A percentile compares a stretch with the other conserved stretches of the same genome.
Conservation (phyloP, 495 filamentous ascomycete genomes). For the Jackrogersella minutella region DNA sequence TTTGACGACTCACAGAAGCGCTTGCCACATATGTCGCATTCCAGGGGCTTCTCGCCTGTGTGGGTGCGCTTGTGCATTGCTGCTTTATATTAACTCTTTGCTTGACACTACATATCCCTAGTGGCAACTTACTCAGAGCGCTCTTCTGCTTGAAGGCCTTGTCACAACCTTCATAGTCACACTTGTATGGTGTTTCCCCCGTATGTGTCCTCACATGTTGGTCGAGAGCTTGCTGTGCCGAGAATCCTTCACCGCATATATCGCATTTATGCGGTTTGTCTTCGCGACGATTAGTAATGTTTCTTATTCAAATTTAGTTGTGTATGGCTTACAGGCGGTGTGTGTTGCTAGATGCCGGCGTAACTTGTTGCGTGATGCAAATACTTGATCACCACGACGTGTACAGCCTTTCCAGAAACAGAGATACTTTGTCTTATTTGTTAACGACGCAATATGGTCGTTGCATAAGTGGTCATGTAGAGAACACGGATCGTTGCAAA, state of each 20-base stretch:
- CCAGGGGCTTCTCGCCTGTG: slow-evolving; percentile 59
- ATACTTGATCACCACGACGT: slow-evolving; percentile 44
- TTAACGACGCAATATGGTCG: slow-evolving; percentile 47
- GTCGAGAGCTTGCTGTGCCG: slow-evolving; percentile 65
- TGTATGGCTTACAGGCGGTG: slow-evolving; percentile 62
- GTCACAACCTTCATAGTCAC: slow-evolving; percentile 56
- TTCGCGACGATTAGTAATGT: slow-evolving; percentile 38
- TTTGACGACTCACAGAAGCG: slow-evolving; percentile 65
- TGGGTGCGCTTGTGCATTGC: slow-evolving; percentile 67
- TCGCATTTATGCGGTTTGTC: slow-evolving; percentile 66
- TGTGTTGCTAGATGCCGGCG: slow-evolving; percentile 70
- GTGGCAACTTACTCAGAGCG: slow-evolving; percentile 56
- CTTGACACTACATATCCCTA: background rate
- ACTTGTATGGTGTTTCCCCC: slow-evolving; percentile 66
- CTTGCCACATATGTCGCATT: slow-evolving; percentile 58
- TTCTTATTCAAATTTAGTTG: background rate
- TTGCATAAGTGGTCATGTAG: slow-evolving; percentile 55
- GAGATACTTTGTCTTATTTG: slow-evolving; percentile 52
- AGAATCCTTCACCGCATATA: slow-evolving; percentile 63
- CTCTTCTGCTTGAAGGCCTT: slow-evolving; percentile 65
- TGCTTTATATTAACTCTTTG: slow-evolving; percentile 38
- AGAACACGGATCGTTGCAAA: slow-evolving; percentile 27
- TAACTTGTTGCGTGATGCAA: slow-evolving; percentile 65
- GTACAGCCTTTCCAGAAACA: slow-evolving; percentile 59
- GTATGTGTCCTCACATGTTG: slow-evolving; percentile 69